These are phyloP conservation scores for Cyberlindnera euphorbiae DNA, from an alignment of 805 yeast genomes.

Conservation along the genomic window DNA sequence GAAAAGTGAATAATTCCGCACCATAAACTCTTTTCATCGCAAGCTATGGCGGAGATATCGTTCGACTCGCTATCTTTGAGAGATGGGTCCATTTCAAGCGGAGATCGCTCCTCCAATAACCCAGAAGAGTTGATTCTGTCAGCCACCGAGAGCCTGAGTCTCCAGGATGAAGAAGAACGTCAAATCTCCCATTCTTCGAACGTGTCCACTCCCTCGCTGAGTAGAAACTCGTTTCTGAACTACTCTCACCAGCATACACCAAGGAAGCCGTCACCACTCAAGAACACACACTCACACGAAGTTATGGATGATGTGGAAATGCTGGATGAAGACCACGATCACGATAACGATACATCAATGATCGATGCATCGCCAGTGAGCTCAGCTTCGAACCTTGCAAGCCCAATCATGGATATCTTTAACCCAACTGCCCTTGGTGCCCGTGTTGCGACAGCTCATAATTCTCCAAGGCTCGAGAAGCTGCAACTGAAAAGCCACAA, in stretches of 20 bases:
- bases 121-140: slow-evolving; percentile 2
- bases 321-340: no score
- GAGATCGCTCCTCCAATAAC: not conserved
- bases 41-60: slow-evolving; percentile 8
- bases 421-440: slow-evolving; percentile 27
- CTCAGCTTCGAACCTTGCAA: not conserved
- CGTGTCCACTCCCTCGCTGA: not conserved
- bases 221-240: no score
- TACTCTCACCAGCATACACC: slow-evolving; percentile 3
- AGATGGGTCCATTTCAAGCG: not conserved
- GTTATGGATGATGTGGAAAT: slow-evolving; percentile 1
- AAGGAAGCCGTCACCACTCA: slow-evolving; percentile 7
- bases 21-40: no score
- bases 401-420: slow-evolving; percentile 10
- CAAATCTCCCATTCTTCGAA: not conserved
- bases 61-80: slow-evolving; percentile 7
- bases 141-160: slow-evolving; percentile 8
- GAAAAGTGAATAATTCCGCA: no score
- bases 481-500: slow-evolving; percentile 8
- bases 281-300: slow-evolving; percentile 5
- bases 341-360: slow-evolving; percentile 4
- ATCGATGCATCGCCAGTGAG: not conserved
- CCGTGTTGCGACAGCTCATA: slow-evolving; percentile 19
- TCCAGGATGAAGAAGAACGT: slow-evolving; percentile 3
- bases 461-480: slow-evolving; percentile 13